phyloP scores from a whole-genome alignment of 306 rosid species.

The Echinosophora koreensis region DNA sequence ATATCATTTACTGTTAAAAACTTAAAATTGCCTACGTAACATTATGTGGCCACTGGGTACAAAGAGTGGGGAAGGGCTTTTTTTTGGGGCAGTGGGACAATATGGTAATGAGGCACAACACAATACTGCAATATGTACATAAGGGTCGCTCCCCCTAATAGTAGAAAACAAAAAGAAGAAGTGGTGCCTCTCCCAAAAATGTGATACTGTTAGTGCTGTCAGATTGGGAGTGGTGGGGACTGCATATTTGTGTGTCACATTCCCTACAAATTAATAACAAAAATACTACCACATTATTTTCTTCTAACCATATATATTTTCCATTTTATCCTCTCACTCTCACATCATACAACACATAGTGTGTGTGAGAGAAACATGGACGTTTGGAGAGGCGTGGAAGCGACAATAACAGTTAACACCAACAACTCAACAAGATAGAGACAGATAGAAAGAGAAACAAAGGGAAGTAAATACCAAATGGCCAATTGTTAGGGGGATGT shows the following conservation, averaged over 20 bases:
- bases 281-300: conserved; percentile 9
- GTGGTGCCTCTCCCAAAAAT: conserved; percentile 45
- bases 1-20: too few species aligned
- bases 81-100: conserved; percentile 38
- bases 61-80: not conserved
- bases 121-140: conserved; percentile 39
- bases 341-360: too few species aligned
- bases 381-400: conserved; percentile 40
- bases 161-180: conserved; percentile 52
- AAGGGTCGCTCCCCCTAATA: conserved; percentile 39
- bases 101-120: conserved; percentile 42
- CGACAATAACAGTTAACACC: conserved; percentile 49
- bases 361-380: conserved; percentile 20
- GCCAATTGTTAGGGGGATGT: conserved; percentile 48
- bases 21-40: conserved; percentile 5
- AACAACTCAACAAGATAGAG: conserved; percentile 69
- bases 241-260: conserved; percentile 58
- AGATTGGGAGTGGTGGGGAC: conserved; percentile 50
- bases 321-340: not conserved
- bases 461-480: conserved; percentile 17
- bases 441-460: conserved; percentile 47
- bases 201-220: conserved; percentile 42
- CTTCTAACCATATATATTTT: conserved; percentile 6
- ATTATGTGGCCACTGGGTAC: conserved; percentile 28
- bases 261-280: conserved; percentile 44